A percentile compares a stretch with the other conserved stretches of the same genome.
Conservation (phyloP, 192 early-diverging fungal genomes). For the Oehlia diaphana region DNA sequence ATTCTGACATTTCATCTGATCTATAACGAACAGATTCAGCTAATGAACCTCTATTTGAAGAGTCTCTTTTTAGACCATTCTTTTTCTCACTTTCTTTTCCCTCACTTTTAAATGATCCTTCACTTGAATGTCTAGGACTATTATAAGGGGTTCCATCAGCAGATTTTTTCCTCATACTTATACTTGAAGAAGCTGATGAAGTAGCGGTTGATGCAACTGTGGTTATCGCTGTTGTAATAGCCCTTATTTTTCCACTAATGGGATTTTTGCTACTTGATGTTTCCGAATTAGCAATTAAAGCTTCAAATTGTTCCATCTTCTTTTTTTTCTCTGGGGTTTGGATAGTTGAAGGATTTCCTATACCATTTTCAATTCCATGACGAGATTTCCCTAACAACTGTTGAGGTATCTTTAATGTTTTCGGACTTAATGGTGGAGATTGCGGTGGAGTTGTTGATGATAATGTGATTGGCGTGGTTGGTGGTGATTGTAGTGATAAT, state of each 20-base stretch:
- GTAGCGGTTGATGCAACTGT: background rate
- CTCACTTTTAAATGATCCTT: background rate
- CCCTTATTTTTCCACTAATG: slow-evolving; percentile 2
- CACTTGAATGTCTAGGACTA: background rate
- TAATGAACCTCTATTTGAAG: background rate
- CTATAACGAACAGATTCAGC: slow-evolving; percentile 24
- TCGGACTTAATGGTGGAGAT: slow-evolving; percentile 27
- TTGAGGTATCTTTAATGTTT: background rate
- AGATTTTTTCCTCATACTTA: background rate
- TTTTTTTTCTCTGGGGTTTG: slow-evolving; percentile 12
- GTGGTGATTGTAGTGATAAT: background rate
- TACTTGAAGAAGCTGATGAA: background rate
- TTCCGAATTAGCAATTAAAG: slow-evolving; percentile 12
- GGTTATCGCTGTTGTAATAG: background rate
- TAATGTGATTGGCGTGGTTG: background rate
- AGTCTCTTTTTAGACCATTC: background rate
- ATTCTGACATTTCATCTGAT: slow-evolving; percentile 15
- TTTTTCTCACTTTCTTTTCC: background rate
- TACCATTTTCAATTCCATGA: background rate
- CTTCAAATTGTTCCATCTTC: slow-evolving; percentile 26
- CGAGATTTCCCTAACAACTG: background rate
- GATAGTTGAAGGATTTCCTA: background rate
- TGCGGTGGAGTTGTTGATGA: slow-evolving; percentile 15
- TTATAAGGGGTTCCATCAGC: background rate
- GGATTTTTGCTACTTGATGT: background rate